Evolutionary conservation across 2,329 filamentous ascomycete genomes (phyloP), one percentile per base, ranked within the genome.

Genomic region (Furcasterigmium sp.): DNA sequence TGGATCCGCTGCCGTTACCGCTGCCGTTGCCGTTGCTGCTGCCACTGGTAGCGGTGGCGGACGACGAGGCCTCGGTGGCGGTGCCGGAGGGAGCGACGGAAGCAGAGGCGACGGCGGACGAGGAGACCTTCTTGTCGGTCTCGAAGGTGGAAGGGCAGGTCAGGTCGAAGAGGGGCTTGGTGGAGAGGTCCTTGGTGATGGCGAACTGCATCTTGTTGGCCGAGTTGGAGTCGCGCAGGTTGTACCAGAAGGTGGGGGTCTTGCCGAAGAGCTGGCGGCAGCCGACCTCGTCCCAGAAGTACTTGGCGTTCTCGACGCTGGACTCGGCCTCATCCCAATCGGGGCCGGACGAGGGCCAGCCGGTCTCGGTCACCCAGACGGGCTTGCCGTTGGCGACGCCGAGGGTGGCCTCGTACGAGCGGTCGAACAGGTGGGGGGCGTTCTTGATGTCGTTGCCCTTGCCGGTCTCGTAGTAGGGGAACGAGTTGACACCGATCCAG

Each of bases 401-500:
- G 40, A 64, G 37, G 48, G 68, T 66, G 41, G 65, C 64, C 37
- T 70, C 53, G 55, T 63, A 74, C 35, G 72, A 72, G 44, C 54
- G 56, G 59, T 73, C 66, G 65, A 84, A 85, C 42, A 81, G 70
- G 43, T 63, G 57, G 47, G 64, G 68, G 8, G 73, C 69, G 55
- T 79, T 73, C 43, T 74, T 68, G 54, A 84, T 81, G 54, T 54
- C 48, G 64, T 80, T 80, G 58, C 64, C 63, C 61, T 75, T 69
- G 55, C 60, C 69, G 56, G 65, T 70, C 65, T 85, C 75, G 65
- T 78, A 85, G 70, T 82, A 84, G 23, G 81, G 80, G 60, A 83
- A 84, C 56, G 78, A 78, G 51, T 85, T 78, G 30, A 81, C 73
- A 39, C 81, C 80, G 45, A 85, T 58, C 61, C 76, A 85, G 67